phyloP scores from a whole-genome alignment of 108 stramenopile genomes.

The Licmophora abbreviata region DNA sequence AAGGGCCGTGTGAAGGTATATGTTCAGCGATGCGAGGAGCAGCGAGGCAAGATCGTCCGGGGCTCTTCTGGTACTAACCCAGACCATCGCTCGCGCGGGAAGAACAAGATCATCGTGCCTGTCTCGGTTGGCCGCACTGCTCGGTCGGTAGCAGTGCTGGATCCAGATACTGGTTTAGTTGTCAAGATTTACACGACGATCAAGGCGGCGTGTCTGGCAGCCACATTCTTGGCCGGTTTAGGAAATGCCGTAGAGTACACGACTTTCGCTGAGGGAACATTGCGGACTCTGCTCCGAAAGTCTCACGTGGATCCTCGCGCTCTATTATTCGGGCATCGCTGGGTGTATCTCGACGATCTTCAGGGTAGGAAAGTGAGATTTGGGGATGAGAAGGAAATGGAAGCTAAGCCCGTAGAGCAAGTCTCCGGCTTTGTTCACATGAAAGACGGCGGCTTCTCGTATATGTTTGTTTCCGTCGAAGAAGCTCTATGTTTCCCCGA shows the following conservation, averaged over 20 bases:
- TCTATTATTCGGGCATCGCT: conserved; percentile 64
- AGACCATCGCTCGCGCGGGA: too few relatives aligned
- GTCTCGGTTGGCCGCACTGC: background rate
- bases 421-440: conserved; percentile 17
- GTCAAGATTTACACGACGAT: conserved; percentile 62
- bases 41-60: conserved; percentile 4
- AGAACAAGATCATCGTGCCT: background rate
- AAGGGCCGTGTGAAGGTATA: conserved; percentile 28
- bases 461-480: conserved; percentile 20
- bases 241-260: conserved; percentile 56
- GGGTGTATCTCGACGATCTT: conserved; percentile 53
- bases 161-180: conserved; percentile 54
- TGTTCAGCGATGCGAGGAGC: conserved; percentile 16
- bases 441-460: conserved; percentile 1
- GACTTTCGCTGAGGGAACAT: conserved; percentile 11
- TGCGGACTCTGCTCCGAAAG: conserved; percentile 17
- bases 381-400: background rate
- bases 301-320: conserved; percentile 22
- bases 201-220: conserved; percentile 35
- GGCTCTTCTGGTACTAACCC: background rate
- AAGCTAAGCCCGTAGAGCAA: background rate
- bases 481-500: conserved; percentile 18
- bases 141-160: conserved; percentile 55
- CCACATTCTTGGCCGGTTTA: conserved; percentile 18
- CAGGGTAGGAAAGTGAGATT: conserved; percentile 30